Evolutionary conservation across 768 basidiomycete genomes (phyloP).

Genomic region (Porphyrellus cyaneotinctus): DNA sequence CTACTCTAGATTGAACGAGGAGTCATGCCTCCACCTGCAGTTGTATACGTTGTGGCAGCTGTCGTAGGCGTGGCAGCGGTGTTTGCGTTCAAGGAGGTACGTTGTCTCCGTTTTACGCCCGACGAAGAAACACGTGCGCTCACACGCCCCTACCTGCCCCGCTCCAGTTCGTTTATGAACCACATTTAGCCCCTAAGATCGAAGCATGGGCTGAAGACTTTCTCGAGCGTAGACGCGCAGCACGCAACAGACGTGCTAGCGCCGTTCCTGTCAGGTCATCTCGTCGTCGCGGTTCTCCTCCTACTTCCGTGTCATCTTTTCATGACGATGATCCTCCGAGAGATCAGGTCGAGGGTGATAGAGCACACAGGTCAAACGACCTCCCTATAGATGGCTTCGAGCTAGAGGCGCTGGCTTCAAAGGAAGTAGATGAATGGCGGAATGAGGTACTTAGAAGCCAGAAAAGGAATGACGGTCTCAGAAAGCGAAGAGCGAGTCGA

Average conservation of each 20-base stretch:
- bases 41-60: conserved; percentile 49
- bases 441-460: conserved; percentile 37
- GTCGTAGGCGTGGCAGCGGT: conserved; percentile 47
- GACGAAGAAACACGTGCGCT: conserved; percentile 15
- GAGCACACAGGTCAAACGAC: conserved; percentile 17
- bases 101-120: conserved; percentile 9
- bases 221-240: conserved; percentile 29
- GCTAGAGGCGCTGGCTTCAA: conserved; percentile 49
- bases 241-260: conserved; percentile 24
- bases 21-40: conserved; percentile 31
- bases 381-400: conserved; percentile 35
- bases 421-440: conserved; percentile 53
- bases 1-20: conserved; percentile 2
- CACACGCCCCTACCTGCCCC: conserved; percentile 10
- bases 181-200: conserved; percentile 59
- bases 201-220: conserved; percentile 42
- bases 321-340: conserved; percentile 6
- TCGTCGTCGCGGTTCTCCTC: conserved; percentile 12
- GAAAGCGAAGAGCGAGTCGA: conserved; percentile 6
- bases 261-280: conserved; percentile 20
- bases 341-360: neutral
- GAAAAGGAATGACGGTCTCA: conserved; percentile 4
- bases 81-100: conserved; percentile 58
- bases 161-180: conserved; percentile 62
- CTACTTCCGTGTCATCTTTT: conserved; percentile 8